Evolutionary conservation across 768 basidiomycete genomes (phyloP).

Genomic region (Mycena crocata): DNA sequence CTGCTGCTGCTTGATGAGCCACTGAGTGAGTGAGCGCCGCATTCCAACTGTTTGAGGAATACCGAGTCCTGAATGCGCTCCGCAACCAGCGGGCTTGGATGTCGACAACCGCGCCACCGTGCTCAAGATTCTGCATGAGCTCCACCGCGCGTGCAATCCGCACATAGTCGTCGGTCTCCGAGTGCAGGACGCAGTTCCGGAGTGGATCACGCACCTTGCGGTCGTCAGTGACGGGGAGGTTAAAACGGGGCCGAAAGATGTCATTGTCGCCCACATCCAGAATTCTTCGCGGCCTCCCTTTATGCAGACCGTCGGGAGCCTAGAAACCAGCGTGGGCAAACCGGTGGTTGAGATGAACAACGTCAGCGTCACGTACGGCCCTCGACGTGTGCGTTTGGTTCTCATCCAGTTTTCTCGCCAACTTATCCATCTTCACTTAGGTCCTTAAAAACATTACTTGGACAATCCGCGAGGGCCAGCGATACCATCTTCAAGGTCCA

Average conservation of each 20-base stretch:
- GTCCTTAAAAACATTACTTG: conserved; percentile 84
- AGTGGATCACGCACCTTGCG: conserved; percentile 79
- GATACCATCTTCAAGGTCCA: conserved; percentile 90
- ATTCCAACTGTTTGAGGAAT: background rate
- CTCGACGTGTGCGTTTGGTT: conserved; percentile 59
- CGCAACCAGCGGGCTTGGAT: conserved; percentile 80
- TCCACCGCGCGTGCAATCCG: conserved; percentile 63
- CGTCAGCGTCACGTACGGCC: conserved; percentile 79
- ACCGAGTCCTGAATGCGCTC: background rate
- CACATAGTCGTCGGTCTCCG: conserved; percentile 76
- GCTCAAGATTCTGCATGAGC: conserved; percentile 61
- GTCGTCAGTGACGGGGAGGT: conserved; percentile 62
- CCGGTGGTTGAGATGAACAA: conserved; percentile 71
- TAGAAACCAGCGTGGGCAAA: conserved; percentile 36
- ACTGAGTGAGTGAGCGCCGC: conserved; percentile 71
- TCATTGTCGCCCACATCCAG: conserved; percentile 51
- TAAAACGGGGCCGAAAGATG: conserved; percentile 60
- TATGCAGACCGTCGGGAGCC: no score
- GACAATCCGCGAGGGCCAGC: conserved; percentile 83
- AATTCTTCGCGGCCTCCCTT: no score
- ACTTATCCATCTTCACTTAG: conserved; percentile 47
- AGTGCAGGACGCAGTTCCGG: conserved; percentile 76
- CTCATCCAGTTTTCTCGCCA: background rate
- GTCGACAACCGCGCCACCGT: conserved; percentile 66
- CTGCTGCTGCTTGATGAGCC: conserved; percentile 93